phyloP scores from a whole-genome alignment of 495 filamentous ascomycete genomes.

The Neurospora sp. region DNA sequence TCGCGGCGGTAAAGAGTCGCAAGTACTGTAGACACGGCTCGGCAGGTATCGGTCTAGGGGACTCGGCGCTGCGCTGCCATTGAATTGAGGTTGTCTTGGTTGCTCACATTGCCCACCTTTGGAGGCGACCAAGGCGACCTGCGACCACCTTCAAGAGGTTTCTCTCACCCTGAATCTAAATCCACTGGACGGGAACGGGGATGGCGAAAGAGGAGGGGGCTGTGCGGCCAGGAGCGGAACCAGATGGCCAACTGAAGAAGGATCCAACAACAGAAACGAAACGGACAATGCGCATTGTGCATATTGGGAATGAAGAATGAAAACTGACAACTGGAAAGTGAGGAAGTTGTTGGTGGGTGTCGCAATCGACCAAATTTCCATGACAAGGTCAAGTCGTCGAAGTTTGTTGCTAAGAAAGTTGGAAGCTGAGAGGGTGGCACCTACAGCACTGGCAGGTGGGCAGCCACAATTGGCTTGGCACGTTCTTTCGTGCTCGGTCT shows the following conservation, averaged over 20 bases:
- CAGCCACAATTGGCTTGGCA: slow-evolving; percentile 1
- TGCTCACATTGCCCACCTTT: not conserved
- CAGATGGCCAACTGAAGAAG: not conserved
- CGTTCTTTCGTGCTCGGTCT: not conserved
- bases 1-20: not conserved
- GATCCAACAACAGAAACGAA: not conserved
- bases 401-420: not conserved
- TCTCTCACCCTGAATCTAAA: not conserved
- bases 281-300: not conserved
- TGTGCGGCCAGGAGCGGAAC: not conserved
- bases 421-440: not conserved
- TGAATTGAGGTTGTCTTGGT: not conserved
- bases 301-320: not conserved
- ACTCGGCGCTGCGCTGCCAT: not conserved
- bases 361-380: not conserved
- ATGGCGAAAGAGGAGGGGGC: not conserved
- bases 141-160: not conserved
- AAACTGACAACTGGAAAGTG: not conserved
- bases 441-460: too few relatives aligned
- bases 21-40: slow-evolving; percentile 2
- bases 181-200: not conserved
- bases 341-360: not conserved
- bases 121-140: not conserved
- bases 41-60: slow-evolving; percentile 10
- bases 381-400: not conserved